Conservation (phyloP, 2,329 filamentous ascomycete species). For the Pestalotiopsis sp. region DNA sequence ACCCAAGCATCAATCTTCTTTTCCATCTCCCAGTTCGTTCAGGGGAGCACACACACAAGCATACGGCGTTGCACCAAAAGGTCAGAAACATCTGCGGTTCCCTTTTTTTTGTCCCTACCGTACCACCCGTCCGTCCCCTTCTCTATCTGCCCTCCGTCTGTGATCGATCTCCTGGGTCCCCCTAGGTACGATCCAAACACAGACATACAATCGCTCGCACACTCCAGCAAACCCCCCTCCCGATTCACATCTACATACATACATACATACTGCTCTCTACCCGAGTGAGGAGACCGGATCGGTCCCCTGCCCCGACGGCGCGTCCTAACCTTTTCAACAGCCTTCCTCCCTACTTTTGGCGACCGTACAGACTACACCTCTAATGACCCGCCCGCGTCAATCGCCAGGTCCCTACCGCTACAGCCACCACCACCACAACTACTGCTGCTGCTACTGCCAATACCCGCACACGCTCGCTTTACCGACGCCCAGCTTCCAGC, state of each 20-base stretch:
- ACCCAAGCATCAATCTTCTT: neutral
- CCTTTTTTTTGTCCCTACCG: neutral
- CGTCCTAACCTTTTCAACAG: neutral
- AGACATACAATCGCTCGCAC: neutral
- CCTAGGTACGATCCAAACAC: neutral
- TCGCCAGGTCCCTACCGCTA: constrained; percentile 1
- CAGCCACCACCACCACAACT: neutral
- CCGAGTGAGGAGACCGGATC: neutral
- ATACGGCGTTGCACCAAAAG: constrained; percentile 4
- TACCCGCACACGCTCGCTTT: neutral
- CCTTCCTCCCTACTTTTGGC: neutral
- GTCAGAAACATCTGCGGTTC: neutral
- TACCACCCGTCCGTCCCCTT: neutral
- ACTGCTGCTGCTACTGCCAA: neutral
- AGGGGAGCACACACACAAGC: neutral
- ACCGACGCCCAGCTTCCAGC: neutral
- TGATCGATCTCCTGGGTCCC: neutral
- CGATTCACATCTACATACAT: neutral
- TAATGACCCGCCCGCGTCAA: constrained; percentile 3
- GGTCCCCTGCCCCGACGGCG: neutral
- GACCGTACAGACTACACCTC: neutral
- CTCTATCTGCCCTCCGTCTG: neutral
- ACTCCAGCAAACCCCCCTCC: neutral
- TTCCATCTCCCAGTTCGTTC: constrained; percentile 6
- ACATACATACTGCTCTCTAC: neutral